Conservation (phyloP, 108 stramenopile species). For the Poteriospumella lacustris region DNA sequence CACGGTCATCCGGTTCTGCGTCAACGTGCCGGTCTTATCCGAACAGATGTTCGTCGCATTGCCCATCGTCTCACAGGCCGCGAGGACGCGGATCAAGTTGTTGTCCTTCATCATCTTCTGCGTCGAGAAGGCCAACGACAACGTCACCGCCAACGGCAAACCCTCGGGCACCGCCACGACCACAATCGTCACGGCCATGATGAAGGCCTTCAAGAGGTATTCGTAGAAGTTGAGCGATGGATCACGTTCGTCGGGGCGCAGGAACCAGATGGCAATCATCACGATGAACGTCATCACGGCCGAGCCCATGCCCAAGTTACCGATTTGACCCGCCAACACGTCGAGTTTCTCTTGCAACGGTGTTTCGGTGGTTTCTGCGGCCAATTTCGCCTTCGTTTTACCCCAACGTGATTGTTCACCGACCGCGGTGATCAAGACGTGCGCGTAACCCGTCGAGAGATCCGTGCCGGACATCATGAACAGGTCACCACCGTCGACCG, state of each 20-base stretch:
- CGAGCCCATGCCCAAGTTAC: slow-evolving; percentile 66
- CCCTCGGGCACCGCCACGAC: slow-evolving; percentile 99
- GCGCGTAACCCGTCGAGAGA: slow-evolving; percentile 34
- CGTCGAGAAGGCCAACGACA: slow-evolving; percentile 88
- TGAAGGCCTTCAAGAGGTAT: slow-evolving; percentile 87
- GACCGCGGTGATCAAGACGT: slow-evolving; percentile 44
- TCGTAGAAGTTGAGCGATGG: slow-evolving; percentile 49
- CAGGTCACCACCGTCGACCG: slow-evolving; percentile 29
- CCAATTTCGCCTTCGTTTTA: slow-evolving; percentile 46
- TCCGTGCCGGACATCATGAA: slow-evolving; percentile 47
- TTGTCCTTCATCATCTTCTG: slow-evolving; percentile 83
- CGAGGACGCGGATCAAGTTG: slow-evolving; percentile 87
- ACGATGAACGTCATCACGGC: slow-evolving; percentile 66
- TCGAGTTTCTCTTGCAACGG: slow-evolving; percentile 78
- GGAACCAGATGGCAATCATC: slow-evolving; percentile 70
- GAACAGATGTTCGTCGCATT: slow-evolving; percentile 97
- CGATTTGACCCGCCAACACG: slow-evolving; percentile 73
- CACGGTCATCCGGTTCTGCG: slow-evolving; percentile 91
- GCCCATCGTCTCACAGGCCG: slow-evolving; percentile 98
- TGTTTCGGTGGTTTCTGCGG: slow-evolving; percentile 63
- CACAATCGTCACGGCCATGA: slow-evolving; percentile 91
- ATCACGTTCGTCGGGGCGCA: slow-evolving; percentile 51
- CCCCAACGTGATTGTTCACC: slow-evolving; percentile 48
- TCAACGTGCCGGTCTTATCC: slow-evolving; percentile 91
- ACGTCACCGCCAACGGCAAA: slow-evolving; percentile 90